Conservation (phyloP, 129 eudicot species). For the Helichrysum umbraculigerum region DNA sequence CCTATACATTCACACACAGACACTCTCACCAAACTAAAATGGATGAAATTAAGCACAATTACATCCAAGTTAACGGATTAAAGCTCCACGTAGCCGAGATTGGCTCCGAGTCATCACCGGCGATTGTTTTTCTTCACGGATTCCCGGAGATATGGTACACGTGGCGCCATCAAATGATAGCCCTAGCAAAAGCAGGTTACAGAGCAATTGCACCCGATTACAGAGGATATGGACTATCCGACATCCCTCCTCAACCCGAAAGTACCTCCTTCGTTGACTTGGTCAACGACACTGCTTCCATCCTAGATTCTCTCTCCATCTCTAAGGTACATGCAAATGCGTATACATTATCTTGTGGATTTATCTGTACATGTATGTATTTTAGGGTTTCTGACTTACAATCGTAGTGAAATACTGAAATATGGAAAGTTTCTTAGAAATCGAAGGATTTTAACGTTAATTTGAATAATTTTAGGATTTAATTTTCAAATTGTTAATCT, state of each 20-base stretch:
- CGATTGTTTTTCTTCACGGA: constrained; percentile 31
- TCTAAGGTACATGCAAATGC: constrained; percentile 30
- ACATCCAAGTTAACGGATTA: constrained; percentile 23
- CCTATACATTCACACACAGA: background rate
- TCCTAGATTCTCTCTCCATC: constrained; percentile 38
- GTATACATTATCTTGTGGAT: too few species aligned
- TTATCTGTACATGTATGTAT: too few species aligned
- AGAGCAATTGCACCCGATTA: too few species aligned
- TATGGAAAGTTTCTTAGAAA: too few species aligned
- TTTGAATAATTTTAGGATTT: too few species aligned
- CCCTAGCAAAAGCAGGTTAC: too few species aligned
- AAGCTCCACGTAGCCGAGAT: constrained; percentile 37
- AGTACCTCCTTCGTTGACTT: constrained; percentile 35
- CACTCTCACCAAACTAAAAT: background rate
- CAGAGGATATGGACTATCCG: constrained; percentile 32
- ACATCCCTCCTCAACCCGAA: constrained; percentile 35
- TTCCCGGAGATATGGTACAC: constrained; percentile 17
- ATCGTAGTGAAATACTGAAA: too few species aligned
- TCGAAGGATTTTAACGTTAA: too few species aligned
- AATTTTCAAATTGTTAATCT: too few species aligned
- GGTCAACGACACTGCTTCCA: constrained; percentile 29
- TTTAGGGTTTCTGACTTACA: too few species aligned
- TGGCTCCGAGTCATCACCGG: constrained; percentile 24
- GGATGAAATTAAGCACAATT: constrained; percentile 32
- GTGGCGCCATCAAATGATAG: too few species aligned